These are phyloP conservation scores for Clitoria ternatea DNA, from an alignment of 306 rosid genomes.

Conservation along the genomic window DNA sequence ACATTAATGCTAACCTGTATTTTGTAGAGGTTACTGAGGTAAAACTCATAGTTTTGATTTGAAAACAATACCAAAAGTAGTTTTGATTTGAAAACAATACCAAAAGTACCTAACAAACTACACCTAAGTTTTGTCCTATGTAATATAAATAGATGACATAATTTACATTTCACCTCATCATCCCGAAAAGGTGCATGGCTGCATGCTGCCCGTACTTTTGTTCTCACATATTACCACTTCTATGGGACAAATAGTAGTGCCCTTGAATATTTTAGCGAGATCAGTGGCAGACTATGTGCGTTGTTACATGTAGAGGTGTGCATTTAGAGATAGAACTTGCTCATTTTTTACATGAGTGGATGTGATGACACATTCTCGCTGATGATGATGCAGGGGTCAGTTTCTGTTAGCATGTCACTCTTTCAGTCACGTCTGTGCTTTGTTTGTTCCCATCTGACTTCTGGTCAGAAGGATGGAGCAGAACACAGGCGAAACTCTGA, in stretches of 20 bases:
- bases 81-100: too few relatives aligned
- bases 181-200: too few relatives aligned
- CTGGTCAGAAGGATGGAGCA: constrained; percentile 90
- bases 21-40: too few relatives aligned
- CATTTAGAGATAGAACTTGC: constrained; percentile 15
- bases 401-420: constrained; percentile 89
- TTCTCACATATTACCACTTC: not conserved
- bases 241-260: not conserved
- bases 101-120: too few relatives aligned
- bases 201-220: too few relatives aligned
- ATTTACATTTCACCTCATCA: too few relatives aligned
- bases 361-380: constrained; percentile 23
- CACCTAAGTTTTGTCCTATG: too few relatives aligned
- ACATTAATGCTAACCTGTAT: too few relatives aligned
- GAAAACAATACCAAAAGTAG: too few relatives aligned
- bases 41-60: too few relatives aligned
- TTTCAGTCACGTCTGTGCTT: constrained; percentile 89
- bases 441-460: constrained; percentile 92
- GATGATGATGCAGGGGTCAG: constrained; percentile 78
- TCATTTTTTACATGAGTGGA: constrained; percentile 13
- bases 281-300: not conserved
- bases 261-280: too few relatives aligned
- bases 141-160: too few relatives aligned
- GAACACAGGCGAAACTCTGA: constrained; percentile 81
- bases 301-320: not conserved